Percentiles rank a stretch among this genome's conserved stretches.
phyloP scores from a whole-genome alignment of 2,329 filamentous ascomycete genomes.

The Metarhizium sp. region DNA sequence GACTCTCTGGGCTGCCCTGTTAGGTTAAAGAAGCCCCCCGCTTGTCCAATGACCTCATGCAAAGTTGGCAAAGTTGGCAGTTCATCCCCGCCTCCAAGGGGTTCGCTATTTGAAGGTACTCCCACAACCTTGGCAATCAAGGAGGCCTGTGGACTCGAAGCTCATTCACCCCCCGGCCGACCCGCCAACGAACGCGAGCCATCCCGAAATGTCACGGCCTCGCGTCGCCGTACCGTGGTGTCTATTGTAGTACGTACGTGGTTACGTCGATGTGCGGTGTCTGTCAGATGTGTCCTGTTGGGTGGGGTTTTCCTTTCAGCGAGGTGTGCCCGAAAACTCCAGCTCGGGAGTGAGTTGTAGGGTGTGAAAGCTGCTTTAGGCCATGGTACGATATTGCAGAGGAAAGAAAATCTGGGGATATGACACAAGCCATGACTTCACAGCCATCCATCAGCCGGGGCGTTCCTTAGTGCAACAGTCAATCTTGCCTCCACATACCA shows the following conservation, averaged over 20 bases:
- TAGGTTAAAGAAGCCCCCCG: not conserved
- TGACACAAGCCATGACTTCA: not conserved
- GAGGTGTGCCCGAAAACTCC: no score
- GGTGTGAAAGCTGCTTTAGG: not conserved
- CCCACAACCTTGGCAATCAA: not conserved
- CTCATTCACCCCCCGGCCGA: not conserved
- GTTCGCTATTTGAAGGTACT: not conserved
- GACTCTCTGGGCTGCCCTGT: not conserved
- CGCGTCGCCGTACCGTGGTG: not conserved
- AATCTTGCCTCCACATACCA: not conserved
- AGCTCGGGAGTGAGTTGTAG: no score
- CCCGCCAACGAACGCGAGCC: not conserved
- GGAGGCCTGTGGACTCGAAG: not conserved
- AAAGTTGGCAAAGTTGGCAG: not conserved
- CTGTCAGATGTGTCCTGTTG: no score
- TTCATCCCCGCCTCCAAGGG: not conserved
- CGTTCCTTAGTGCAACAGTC: not conserved
- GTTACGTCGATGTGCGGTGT: no score
- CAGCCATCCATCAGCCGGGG: not conserved
- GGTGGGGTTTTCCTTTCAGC: no score
- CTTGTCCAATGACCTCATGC: not conserved
- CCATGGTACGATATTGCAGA: not conserved
- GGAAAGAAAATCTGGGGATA: not conserved
- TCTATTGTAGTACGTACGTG: no score
- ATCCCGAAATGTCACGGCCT: not conserved